phyloP scores from a whole-genome alignment of 306 rosid species.

The Acmispon strigosus region DNA sequence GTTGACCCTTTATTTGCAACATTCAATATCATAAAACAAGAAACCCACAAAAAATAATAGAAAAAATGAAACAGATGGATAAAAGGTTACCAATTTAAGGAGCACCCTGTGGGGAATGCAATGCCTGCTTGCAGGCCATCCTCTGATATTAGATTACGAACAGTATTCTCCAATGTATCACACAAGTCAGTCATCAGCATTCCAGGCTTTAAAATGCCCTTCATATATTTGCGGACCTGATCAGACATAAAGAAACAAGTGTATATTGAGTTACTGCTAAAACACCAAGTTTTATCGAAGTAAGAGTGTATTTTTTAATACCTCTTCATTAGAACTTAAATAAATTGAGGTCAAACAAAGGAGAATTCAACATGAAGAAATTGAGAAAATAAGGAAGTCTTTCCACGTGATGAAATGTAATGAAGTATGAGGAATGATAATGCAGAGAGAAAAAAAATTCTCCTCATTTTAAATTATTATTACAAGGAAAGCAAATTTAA shows the following conservation, averaged over 20 bases:
- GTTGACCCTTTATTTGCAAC: neutral
- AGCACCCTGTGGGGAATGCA: slow-evolving; percentile 99
- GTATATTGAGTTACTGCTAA: neutral
- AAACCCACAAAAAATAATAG: neutral
- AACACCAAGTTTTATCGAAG: neutral
- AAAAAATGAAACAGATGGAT: neutral
- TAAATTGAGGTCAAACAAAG: neutral
- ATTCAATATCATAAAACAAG: neutral
- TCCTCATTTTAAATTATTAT: neutral
- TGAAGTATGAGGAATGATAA: neutral
- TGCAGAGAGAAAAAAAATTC: neutral
- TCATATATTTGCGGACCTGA: slow-evolving; percentile 85
- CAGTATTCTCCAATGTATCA: slow-evolving; percentile 90
- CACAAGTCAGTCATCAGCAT: slow-evolving; percentile 92
- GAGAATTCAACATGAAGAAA: neutral
- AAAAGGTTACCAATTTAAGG: slow-evolving; percentile 70
- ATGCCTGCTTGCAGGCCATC: slow-evolving; percentile 96
- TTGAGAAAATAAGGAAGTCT: neutral
- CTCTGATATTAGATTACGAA: slow-evolving; percentile 80
- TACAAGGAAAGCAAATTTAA: neutral
- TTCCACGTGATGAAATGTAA: neutral
- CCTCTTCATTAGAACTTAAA: neutral
- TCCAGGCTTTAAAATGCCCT: slow-evolving; percentile 81
- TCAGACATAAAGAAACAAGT: slow-evolving; percentile 24
- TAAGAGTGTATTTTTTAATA: neutral